A percentile compares a stretch with the other conserved stretches of the same genome.
Evolutionary conservation across 2,329 filamentous ascomycete species (phyloP).

Genomic region (Trichoderma breve): DNA sequence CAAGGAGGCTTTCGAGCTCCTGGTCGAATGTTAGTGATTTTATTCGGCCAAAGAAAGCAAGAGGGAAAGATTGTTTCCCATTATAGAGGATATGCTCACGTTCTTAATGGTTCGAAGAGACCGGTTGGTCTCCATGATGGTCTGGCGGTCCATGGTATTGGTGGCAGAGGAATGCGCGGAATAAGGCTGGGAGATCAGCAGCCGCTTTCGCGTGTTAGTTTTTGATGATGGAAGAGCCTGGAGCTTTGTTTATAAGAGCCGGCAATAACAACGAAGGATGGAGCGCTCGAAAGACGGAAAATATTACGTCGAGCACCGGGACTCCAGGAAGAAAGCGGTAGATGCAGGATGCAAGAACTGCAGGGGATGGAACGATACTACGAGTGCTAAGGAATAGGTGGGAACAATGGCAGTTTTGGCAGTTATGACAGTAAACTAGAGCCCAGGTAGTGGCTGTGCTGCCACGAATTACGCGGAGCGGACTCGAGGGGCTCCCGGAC

Average conservation of each 20-base stretch:
- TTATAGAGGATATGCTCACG: slow-evolving; percentile 47
- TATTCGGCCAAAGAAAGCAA: not conserved
- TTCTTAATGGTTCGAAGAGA: slow-evolving; percentile 85
- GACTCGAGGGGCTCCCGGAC: not conserved
- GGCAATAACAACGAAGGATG: not conserved
- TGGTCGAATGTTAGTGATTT: slow-evolving; percentile 37
- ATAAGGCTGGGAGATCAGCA: not conserved
- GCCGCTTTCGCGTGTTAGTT: not conserved
- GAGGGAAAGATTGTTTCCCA: not conserved
- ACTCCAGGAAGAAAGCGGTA: not conserved
- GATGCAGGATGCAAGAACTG: not conserved
- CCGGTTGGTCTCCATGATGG: slow-evolving; percentile 71
- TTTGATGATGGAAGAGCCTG: not conserved
- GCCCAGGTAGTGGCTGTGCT: slow-evolving; percentile 1
- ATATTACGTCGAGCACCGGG: not conserved
- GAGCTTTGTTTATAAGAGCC: not conserved
- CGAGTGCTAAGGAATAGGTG: not conserved
- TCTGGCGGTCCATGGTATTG: slow-evolving; percentile 52
- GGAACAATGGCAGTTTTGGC: not conserved
- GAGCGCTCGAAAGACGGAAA: not conserved
- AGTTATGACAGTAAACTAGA: not conserved
- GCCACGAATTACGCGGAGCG: not conserved
- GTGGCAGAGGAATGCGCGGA: not conserved
- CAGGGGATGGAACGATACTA: not conserved
- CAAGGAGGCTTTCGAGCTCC: slow-evolving; percentile 89